These are phyloP conservation scores for Trichaptum fuscoviolaceum DNA, from an alignment of 768 basidiomycete species.

Conservation along the genomic window DNA sequence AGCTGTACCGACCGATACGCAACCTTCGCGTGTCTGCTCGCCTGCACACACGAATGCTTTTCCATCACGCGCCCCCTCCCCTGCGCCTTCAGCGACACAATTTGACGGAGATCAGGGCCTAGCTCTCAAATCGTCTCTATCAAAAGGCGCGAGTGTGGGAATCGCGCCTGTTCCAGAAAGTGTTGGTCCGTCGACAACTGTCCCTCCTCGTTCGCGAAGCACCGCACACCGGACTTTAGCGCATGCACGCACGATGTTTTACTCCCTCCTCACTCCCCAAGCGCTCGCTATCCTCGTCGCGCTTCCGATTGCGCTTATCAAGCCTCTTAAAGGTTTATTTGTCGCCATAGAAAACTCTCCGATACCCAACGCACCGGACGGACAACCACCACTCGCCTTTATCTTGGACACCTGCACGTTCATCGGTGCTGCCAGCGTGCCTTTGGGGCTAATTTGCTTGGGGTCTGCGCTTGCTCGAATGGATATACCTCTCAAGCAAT, in stretches of 20 bases:
- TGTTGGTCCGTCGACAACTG: conserved; percentile 4
- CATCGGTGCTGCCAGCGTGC: conserved; percentile 58
- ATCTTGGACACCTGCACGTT: conserved; percentile 52
- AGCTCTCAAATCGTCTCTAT: background rate
- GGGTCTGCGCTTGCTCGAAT: conserved; percentile 61
- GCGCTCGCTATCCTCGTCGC: conserved; percentile 50
- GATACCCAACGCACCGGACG: conserved; percentile 55
- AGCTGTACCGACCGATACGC: conserved; percentile 4
- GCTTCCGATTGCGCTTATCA: conserved; percentile 52
- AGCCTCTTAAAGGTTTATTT: conserved; percentile 57
- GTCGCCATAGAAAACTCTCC: conserved; percentile 36
- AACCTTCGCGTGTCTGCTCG: conserved; percentile 4
- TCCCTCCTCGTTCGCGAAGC: background rate
- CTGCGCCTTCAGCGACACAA: background rate
- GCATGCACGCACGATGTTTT: conserved; percentile 21
- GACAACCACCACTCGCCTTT: conserved; percentile 60
- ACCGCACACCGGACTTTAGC: background rate
- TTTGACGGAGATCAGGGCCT: background rate
- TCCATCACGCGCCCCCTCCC: background rate
- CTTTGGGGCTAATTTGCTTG: conserved; percentile 55
- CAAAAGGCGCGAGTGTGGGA: background rate
- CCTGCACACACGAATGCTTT: background rate
- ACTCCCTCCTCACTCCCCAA: conserved; percentile 39
- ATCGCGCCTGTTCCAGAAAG: background rate
- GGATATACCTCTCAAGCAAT: conserved; percentile 40